Base-by-base conservation (phyloP, 2,329 filamentous ascomycete species). In the Aspergillus ustus region DNA sequence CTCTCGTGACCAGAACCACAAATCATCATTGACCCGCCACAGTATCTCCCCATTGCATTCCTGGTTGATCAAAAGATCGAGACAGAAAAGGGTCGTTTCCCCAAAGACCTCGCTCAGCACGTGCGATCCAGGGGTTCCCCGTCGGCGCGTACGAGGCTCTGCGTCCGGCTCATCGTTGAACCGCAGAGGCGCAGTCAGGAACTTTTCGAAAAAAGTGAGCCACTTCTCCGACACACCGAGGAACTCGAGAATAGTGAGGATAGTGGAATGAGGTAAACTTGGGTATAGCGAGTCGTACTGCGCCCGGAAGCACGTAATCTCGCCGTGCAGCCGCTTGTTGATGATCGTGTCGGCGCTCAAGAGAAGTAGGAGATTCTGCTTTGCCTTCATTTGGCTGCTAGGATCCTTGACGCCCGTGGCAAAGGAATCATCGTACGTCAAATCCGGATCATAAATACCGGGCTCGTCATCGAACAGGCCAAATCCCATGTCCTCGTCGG, bases 51-150 rank as follows among this genome's bases (percentile, higher is more conserved):
- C 63, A 2, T 52, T 44, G 11, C 48, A 60, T 20, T 58, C 51
- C 20, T 64, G 51, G 3, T 64, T 64, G 49, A 64, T 19, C 53
- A 60, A 28, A 9, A 62, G 62, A 29, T 64, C 63, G 4, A 64
- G 63, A 7, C 63, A 64, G 44, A 64, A 64, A 6, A 64, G 52
- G 6, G 57, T 62, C 0, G 50, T 34, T 50, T 64, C 63, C 11
- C 63, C 63, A 46, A 64, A 64, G 2, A 62, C 57, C 11, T 64
- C 63, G n/a, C 63, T 64, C 1, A 64, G 44, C 1, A 62, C 60
- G 22, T 64, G 63, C 7, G 60, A 46, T 1, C 57, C 60, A 5
- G 60, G 63, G 4, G 53, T 62, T 2, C 63, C 63, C 3, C 63
- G 63, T 6, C 44, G 60, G 11, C 63, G 63, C 25, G 31, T 29